Percentiles rank a stretch among this genome's conserved stretches.
phyloP scores from a whole-genome alignment of 1,284 basidiomycete species.

The Ganoderma lingzhi region DNA sequence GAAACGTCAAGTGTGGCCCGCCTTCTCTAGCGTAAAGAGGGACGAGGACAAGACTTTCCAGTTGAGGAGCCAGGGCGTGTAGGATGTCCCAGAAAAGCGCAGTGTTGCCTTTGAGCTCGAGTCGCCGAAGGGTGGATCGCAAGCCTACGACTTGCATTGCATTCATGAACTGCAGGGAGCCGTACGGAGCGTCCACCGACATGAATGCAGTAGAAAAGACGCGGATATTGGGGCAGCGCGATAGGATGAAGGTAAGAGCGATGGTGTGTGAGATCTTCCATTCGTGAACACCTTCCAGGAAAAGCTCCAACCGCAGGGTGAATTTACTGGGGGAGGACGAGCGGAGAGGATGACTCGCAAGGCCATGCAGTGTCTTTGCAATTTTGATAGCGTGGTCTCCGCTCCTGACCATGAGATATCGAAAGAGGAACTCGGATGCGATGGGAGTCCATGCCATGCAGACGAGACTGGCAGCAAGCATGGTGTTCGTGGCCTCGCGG shows the following conservation, averaged over 20 bases:
- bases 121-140: constrained; percentile 23
- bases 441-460: constrained; percentile 42
- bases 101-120: constrained; percentile 25
- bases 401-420: constrained; percentile 43
- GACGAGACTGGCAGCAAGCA: constrained; percentile 41
- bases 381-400: constrained; percentile 39
- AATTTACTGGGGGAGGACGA: constrained; percentile 22
- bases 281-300: constrained; percentile 40
- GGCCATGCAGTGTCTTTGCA: constrained; percentile 29
- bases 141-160: constrained; percentile 15
- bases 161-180: constrained; percentile 13
- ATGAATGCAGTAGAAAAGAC: constrained; percentile 44
- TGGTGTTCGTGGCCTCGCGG: constrained; percentile 39
- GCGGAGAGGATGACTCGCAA: background rate
- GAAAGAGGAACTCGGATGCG: constrained; percentile 38
- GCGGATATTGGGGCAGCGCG: constrained; percentile 39
- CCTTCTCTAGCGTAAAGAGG: background rate
- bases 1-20: background rate
- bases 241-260: constrained; percentile 39
- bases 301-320: constrained; percentile 42
- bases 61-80: constrained; percentile 9
- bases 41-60: constrained; percentile 29
- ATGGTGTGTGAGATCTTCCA: constrained; percentile 39
- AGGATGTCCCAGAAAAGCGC: constrained; percentile 18
- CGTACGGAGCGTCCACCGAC: constrained; percentile 14